Evolutionary conservation across 1,284 basidiomycete genomes (phyloP).

Genomic region (Boletus calvinii): DNA sequence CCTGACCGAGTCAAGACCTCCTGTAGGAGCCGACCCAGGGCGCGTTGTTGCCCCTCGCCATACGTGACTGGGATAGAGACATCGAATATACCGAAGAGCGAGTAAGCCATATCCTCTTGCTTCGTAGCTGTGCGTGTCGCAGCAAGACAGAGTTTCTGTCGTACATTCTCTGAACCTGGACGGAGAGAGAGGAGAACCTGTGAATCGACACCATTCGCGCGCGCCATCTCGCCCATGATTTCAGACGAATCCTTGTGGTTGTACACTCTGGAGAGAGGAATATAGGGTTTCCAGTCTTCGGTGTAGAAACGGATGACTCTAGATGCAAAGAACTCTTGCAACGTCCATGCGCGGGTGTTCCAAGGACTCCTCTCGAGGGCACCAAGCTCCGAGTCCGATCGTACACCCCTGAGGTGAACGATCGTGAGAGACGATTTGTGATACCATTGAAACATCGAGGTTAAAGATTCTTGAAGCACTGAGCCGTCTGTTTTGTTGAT

Average conservation of each 20-base stretch:
- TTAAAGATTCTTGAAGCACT: not conserved
- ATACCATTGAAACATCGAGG: slow-evolving; percentile 2
- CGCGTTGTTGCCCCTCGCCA: not conserved
- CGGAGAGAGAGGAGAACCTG: not conserved
- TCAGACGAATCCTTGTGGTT: not conserved
- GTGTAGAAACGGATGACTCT: not conserved
- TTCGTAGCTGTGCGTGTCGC: not conserved
- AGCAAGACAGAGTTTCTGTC: slow-evolving; percentile 2
- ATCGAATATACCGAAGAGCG: slow-evolving; percentile 1
- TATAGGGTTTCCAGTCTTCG: not conserved
- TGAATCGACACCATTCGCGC: not conserved
- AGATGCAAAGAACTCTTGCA: not conserved
- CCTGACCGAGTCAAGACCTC: slow-evolving; percentile 2
- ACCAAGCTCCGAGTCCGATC: not conserved
- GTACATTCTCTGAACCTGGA: not conserved
- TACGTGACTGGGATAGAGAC: not conserved
- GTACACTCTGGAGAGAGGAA: not conserved
- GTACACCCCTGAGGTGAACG: not conserved
- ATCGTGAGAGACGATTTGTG: not conserved
- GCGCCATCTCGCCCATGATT: not conserved
- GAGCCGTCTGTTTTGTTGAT: not conserved
- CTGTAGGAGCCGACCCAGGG: not conserved
- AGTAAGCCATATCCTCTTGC: slow-evolving; percentile 3
- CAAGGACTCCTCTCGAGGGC: not conserved
- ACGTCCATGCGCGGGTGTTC: slow-evolving; percentile 5